A percentile compares a stretch with the other conserved stretches of the same genome.
These are phyloP conservation scores for Triticum urartu DNA, from an alignment of 176 grass and related monocot species.

Conservation along the genomic window DNA sequence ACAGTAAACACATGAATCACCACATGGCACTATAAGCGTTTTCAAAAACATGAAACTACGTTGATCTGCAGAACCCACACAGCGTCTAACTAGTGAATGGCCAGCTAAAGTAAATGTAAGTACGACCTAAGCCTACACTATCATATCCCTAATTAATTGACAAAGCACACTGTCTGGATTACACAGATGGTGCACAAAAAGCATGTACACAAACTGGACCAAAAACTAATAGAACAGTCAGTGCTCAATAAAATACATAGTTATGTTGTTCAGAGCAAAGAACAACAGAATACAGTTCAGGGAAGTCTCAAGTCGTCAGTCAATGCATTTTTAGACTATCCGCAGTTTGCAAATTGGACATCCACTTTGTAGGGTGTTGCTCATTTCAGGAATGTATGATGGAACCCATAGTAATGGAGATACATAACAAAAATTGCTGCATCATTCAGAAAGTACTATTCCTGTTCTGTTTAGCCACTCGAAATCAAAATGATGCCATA, in stretches of 20 bases:
- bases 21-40: background rate
- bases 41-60: constrained; percentile 19
- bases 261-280: background rate
- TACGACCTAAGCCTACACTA: background rate
- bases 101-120: background rate
- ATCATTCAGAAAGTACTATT: background rate
- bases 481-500: background rate
- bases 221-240: background rate
- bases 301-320: background rate
- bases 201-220: background rate
- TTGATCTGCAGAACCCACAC: constrained; percentile 22
- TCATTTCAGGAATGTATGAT: background rate
- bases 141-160: constrained; percentile 4
- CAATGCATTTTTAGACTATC: background rate
- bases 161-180: background rate
- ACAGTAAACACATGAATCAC: constrained; percentile 21
- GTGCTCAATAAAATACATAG: background rate
- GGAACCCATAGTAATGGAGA: background rate
- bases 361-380: background rate
- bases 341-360: background rate
- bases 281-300: background rate
- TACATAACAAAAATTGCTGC: background rate
- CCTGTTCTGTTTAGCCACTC: constrained; percentile 6
- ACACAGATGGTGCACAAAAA: background rate
- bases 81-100: constrained; percentile 20